A percentile compares a stretch with the other conserved stretches of the same genome.
These are phyloP conservation scores for Olyra latifolia DNA, from an alignment of 176 grass and related monocot species.

Conservation along the genomic window DNA sequence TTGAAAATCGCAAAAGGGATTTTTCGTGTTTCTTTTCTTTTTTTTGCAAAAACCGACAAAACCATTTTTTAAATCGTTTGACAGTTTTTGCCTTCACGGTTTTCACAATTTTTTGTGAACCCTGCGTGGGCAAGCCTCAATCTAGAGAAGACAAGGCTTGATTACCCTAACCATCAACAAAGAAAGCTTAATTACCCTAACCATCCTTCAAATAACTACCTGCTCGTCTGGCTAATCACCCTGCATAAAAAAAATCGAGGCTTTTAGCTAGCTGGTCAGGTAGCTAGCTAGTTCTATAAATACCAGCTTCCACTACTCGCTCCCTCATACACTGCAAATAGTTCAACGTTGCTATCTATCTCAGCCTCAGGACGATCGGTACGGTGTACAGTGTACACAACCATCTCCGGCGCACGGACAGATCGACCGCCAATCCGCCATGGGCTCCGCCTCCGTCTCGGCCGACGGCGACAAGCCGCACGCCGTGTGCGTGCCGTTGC, in stretches of 20 bases:
- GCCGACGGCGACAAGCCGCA: conserved; percentile 41
- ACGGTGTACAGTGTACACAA: not conserved
- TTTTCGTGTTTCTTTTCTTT: too few relatives aligned
- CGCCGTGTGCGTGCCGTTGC: conserved; percentile 49
- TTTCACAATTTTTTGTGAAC: too few relatives aligned
- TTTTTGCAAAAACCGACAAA: too few relatives aligned
- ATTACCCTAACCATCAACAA: too few relatives aligned
- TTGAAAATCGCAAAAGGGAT: too few relatives aligned
- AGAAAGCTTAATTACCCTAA: too few relatives aligned
- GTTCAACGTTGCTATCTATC: not conserved
- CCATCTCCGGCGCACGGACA: too few relatives aligned
- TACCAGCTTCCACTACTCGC: not conserved
- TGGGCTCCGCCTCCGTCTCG: conserved; percentile 26
- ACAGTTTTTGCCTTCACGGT: too few relatives aligned
- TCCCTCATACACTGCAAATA: not conserved
- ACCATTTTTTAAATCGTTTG: too few relatives aligned
- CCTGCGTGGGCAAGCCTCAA: too few relatives aligned
- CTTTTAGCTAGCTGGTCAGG: not conserved
- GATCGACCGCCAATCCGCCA: not conserved
- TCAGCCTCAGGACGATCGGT: not conserved
- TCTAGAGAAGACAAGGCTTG: too few relatives aligned
- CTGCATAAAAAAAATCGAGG: not conserved
- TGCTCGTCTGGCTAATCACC: not conserved
- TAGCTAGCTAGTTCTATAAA: conserved; percentile 2
- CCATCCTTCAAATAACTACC: not conserved